Conservation (phyloP, 2,329 filamentous ascomycete species). For the Verticillium nubilum region DNA sequence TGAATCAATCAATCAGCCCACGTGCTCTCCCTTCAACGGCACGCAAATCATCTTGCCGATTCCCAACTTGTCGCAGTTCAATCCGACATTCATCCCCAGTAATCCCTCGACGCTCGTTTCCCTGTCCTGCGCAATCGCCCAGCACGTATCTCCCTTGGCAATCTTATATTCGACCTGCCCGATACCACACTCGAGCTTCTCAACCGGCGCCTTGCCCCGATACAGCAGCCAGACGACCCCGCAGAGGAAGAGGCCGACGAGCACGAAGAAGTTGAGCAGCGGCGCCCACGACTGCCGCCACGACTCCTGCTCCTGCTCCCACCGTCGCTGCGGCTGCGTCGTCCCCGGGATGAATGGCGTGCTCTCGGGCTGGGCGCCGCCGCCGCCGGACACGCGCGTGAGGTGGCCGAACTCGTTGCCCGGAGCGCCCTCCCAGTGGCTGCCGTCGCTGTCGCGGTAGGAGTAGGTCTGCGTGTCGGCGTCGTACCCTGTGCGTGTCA, state of each 20-base stretch:
- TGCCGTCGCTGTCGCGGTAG: conserved; percentile 42
- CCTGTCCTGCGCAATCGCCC: conserved; percentile 39
- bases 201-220: conserved; percentile 9
- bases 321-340: not conserved
- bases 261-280: conserved; percentile 53
- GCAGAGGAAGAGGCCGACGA: conserved; percentile 45
- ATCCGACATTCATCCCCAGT: conserved; percentile 32
- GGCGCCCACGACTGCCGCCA: conserved; percentile 48
- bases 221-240: conserved; percentile 43
- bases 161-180: conserved; percentile 32
- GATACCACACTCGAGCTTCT: conserved; percentile 19
- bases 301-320: conserved; percentile 25
- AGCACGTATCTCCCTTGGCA: conserved; percentile 44
- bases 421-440: conserved; percentile 42
- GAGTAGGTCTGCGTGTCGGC: conserved; percentile 49
- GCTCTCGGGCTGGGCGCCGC: conserved; percentile 8
- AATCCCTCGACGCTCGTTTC: conserved; percentile 40
- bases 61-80: conserved; percentile 41
- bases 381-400: conserved; percentile 26
- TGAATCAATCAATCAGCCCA: not conserved
- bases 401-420: conserved; percentile 45
- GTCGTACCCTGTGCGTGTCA: conserved; percentile 50
- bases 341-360: conserved; percentile 1
- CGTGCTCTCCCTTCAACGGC: conserved; percentile 17
- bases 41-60: conserved; percentile 41